A percentile compares a stretch with the other conserved stretches of the same genome.
Conservation (phyloP, 1,139 yeast species). For the Kluyveromyces sp. region DNA sequence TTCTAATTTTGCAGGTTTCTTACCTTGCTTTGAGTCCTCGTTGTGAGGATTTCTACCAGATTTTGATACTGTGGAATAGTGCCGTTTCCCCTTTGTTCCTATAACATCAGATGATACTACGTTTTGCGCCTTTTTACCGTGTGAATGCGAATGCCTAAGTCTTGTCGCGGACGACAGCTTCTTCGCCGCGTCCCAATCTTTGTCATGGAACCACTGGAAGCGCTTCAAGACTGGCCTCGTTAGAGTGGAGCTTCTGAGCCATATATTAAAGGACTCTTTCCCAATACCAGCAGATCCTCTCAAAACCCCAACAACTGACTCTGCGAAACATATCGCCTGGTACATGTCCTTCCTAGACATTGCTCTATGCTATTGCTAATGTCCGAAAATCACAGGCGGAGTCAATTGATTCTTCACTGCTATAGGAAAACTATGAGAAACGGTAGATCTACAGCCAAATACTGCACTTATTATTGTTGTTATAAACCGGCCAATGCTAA, state of each 20-base stretch:
- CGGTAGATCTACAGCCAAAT: too few relatives aligned
- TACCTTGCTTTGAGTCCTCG: background rate
- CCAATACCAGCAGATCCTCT: constrained; percentile 20
- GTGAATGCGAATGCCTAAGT: background rate
- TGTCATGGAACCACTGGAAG: constrained; percentile 27
- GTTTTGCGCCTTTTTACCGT: background rate
- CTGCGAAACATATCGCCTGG: constrained; percentile 20
- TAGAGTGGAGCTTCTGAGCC: constrained; percentile 25
- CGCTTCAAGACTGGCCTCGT: constrained; percentile 20
- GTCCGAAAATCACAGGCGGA: background rate
- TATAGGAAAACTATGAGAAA: too few relatives aligned
- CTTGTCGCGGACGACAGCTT: constrained; percentile 15
- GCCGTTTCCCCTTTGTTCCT: background rate
- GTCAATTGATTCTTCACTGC: too few relatives aligned
- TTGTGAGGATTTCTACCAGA: constrained; percentile 1
- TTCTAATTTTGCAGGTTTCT: constrained; percentile 35
- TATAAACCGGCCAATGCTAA: too few relatives aligned
- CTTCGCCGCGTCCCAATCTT: constrained; percentile 28
- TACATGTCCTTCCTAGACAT: constrained; percentile 21
- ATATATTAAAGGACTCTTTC: constrained; percentile 18
- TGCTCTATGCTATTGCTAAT: background rate
- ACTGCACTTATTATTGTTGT: too few relatives aligned
- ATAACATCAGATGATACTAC: background rate
- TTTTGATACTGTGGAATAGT: background rate
- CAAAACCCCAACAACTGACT: constrained; percentile 21